A percentile compares a stretch with the other conserved stretches of the same genome.
phyloP scores from a whole-genome alignment of 2,329 filamentous ascomycete genomes.

The Microcera coccophila region DNA sequence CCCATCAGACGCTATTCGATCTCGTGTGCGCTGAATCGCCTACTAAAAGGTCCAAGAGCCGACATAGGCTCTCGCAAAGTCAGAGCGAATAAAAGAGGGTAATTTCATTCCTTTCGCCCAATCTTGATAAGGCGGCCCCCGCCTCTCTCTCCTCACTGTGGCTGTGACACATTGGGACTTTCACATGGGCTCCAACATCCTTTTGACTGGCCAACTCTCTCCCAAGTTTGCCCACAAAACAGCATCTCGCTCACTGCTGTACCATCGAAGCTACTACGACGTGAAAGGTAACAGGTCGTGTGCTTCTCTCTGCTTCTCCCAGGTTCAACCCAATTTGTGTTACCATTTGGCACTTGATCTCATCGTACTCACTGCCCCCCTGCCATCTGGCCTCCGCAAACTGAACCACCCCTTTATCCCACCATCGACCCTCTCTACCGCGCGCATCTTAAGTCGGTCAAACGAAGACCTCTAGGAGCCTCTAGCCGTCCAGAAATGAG shows the following conservation, averaged over 20 bases:
- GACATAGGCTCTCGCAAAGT: no score
- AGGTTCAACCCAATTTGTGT: constrained; percentile 3
- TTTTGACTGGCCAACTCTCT: constrained; percentile 29
- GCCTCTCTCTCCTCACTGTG: neutral
- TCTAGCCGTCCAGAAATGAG: constrained; percentile 14
- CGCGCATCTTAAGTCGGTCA: neutral
- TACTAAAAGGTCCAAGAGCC: neutral
- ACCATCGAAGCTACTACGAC: constrained; percentile 16
- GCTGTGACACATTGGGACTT: constrained; percentile 12
- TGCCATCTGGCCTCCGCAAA: constrained; percentile 15
- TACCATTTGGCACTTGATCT: neutral
- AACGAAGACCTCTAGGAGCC: constrained; percentile 1
- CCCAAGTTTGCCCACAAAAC: constrained; percentile 24
- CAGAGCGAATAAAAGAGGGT: neutral
- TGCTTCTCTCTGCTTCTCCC: constrained; percentile 29
- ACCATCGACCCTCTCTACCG: neutral
- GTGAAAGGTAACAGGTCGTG: constrained; percentile 40
- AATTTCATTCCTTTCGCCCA: neutral
- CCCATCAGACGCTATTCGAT: no score
- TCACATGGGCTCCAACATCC: constrained; percentile 28
- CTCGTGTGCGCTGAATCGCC: neutral
- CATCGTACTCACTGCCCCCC: constrained; percentile 7
- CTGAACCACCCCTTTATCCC: constrained; percentile 1
- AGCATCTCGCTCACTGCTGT: constrained; percentile 11
- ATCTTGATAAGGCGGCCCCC: neutral